Evolutionary conservation across 2,329 filamentous ascomycete species (phyloP).

Genomic region (Penicillium frequentans): DNA sequence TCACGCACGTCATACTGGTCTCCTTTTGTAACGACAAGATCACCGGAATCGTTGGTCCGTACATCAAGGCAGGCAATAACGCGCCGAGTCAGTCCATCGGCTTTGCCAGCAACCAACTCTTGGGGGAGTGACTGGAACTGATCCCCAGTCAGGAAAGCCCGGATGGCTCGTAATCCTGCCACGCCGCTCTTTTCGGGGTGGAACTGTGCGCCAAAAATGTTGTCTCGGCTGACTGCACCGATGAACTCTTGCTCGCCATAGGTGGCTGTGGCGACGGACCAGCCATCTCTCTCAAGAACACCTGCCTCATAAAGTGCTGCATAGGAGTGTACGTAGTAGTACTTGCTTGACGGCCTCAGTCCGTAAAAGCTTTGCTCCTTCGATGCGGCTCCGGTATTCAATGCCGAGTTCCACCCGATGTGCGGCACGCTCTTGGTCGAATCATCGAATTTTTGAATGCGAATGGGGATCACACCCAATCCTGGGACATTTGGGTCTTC

Average conservation of each 20-base stretch:
- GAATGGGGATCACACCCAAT: conserved; percentile 70
- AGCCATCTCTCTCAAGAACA: conserved; percentile 76
- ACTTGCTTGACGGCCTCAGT: conserved; percentile 78
- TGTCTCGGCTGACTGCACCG: conserved; percentile 81
- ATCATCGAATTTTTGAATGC: conserved; percentile 75
- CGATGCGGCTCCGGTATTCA: conserved; percentile 46
- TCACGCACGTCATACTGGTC: conserved; percentile 98
- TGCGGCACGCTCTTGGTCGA: conserved; percentile 88
- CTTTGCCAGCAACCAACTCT: conserved; percentile 19
- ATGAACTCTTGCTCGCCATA: conserved; percentile 91
- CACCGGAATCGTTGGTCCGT: conserved; percentile 87
- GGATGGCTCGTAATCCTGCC: conserved; percentile 79
- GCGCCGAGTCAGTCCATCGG: conserved; percentile 78
- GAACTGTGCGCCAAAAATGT: conserved; percentile 90
- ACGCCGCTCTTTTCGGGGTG: conserved; percentile 96
- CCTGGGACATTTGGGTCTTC: conserved; percentile 74
- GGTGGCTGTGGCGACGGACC: conserved; percentile 85
- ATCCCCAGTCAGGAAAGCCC: conserved; percentile 79
- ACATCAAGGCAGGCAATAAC: conserved; percentile 97
- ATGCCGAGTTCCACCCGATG: conserved; percentile 97
- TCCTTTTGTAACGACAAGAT: conserved; percentile 96
- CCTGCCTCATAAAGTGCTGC: conserved; percentile 74
- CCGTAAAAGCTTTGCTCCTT: conserved; percentile 68
- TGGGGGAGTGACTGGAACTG: conserved; percentile 55
- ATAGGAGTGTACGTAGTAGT: conserved; percentile 98